These are phyloP conservation scores for Trichoderma hamatum DNA, from an alignment of 2,329 filamentous ascomycete species.

Conservation along the genomic window DNA sequence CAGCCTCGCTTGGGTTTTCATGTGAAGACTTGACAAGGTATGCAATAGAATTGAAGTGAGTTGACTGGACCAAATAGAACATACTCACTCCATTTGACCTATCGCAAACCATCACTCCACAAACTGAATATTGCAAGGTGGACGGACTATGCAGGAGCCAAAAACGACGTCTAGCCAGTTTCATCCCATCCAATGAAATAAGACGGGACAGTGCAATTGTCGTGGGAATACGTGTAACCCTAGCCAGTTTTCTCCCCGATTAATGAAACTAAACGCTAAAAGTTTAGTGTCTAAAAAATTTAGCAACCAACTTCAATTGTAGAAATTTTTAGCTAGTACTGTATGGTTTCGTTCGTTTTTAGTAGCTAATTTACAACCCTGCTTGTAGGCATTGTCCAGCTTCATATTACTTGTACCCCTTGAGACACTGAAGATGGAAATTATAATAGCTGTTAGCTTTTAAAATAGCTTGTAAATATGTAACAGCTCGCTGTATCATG, in stretches of 20 bases:
- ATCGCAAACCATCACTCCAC: background rate
- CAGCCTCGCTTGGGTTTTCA: no score
- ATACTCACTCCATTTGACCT: background rate
- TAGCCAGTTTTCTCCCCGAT: no score
- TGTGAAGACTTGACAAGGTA: background rate
- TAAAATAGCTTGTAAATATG: background rate
- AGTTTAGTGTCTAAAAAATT: no score
- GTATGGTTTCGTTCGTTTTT: no score
- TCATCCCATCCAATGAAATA: background rate
- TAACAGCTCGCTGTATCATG: background rate
- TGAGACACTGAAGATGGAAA: no score
- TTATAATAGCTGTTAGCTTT: background rate
- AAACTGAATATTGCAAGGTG: background rate
- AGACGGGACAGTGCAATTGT: background rate
- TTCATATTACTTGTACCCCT: no score
- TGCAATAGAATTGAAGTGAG: no score
- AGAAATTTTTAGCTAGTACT: no score
- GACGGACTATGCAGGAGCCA: background rate
- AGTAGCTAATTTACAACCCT: no score
- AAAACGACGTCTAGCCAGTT: background rate
- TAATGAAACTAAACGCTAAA: no score
- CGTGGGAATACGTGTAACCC: background rate
- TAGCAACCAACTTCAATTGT: no score
- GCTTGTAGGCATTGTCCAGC: no score
- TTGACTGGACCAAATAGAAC: background rate